Conservation (phyloP, 345 rosid species). For the Pelargonium nanum region DNA sequence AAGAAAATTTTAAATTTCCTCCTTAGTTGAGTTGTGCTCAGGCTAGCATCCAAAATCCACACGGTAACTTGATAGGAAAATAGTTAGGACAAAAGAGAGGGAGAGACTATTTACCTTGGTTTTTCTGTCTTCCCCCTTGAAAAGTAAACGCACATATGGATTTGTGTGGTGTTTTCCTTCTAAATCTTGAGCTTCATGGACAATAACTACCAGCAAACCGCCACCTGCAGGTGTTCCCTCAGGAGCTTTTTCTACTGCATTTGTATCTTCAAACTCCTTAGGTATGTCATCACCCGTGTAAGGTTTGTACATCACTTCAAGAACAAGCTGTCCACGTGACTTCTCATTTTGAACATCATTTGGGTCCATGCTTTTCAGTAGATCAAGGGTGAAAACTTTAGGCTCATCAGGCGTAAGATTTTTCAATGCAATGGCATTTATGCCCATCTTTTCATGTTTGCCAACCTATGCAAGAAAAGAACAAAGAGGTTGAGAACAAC, state of each 20-base stretch:
- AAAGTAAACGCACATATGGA: conserved; percentile 61
- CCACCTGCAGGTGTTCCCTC: conserved; percentile 81
- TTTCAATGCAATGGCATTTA: conserved; percentile 60
- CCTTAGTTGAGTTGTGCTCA: no score
- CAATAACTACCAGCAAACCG: conserved; percentile 65
- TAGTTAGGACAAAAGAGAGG: not conserved
- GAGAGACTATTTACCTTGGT: conserved; percentile 56
- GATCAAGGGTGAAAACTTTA: conserved; percentile 51
- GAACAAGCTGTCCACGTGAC: conserved; percentile 60
- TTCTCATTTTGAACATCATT: conserved; percentile 60
- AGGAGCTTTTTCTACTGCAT: conserved; percentile 61
- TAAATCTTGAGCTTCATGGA: conserved; percentile 81
- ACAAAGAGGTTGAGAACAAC: not conserved
- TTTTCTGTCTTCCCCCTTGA: conserved; percentile 74
- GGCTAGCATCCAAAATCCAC: no score
- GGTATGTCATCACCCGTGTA: conserved; percentile 49
- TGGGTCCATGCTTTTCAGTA: conserved; percentile 65
- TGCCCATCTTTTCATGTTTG: conserved; percentile 82
- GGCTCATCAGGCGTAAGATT: conserved; percentile 73
- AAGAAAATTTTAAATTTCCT: no score
- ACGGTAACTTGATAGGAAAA: no score
- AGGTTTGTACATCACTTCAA: conserved; percentile 61
- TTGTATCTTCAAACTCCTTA: conserved; percentile 32
- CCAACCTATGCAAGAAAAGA: conserved; percentile 44
- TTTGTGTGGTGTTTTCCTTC: conserved; percentile 95